Evolutionary conservation across 192 early-diverging fungal genomes (phyloP).

Genomic region (Coemansia sp.): DNA sequence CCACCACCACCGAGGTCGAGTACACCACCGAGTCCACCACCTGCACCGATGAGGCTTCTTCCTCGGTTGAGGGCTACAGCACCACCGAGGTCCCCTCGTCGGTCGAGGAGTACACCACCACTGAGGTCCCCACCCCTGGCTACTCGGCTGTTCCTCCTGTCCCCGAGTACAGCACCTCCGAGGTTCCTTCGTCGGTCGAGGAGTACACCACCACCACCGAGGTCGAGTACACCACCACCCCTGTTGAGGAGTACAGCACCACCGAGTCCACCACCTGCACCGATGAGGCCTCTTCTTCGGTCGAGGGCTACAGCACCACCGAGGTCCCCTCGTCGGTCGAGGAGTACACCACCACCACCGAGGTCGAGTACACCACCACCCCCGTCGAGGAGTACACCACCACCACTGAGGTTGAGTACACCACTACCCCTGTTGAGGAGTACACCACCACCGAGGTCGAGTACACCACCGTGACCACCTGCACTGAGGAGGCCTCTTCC

Average conservation of each 20-base stretch:
- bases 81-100: too few species aligned
- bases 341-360: conserved; percentile 9
- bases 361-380: conserved; percentile 9
- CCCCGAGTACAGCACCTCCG: conserved; percentile 4
- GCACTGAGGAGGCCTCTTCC: neutral
- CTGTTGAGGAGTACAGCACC: conserved; percentile 13
- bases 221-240: conserved; percentile 13
- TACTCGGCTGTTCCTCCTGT: conserved; percentile 13
- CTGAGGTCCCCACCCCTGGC: conserved; percentile 8
- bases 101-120: conserved; percentile 14
- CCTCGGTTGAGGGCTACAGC: conserved; percentile 15
- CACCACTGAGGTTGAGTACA: conserved; percentile 11
- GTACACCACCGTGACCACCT: neutral
- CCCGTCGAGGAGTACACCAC: conserved; percentile 10
- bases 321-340: conserved; percentile 14
- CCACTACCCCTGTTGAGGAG: conserved; percentile 4
- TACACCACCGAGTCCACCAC: conserved; percentile 10
- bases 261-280: neutral
- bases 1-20: conserved; percentile 16
- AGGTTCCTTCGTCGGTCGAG: too few species aligned
- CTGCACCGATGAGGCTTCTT: neutral
- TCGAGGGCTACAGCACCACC: conserved; percentile 13
- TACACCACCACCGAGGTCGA: conserved; percentile 16
- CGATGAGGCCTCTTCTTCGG: neutral
- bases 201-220: conserved; percentile 9